Conservation (phyloP, 192 early-diverging fungal genomes). For the Mortierella hygrophila region DNA sequence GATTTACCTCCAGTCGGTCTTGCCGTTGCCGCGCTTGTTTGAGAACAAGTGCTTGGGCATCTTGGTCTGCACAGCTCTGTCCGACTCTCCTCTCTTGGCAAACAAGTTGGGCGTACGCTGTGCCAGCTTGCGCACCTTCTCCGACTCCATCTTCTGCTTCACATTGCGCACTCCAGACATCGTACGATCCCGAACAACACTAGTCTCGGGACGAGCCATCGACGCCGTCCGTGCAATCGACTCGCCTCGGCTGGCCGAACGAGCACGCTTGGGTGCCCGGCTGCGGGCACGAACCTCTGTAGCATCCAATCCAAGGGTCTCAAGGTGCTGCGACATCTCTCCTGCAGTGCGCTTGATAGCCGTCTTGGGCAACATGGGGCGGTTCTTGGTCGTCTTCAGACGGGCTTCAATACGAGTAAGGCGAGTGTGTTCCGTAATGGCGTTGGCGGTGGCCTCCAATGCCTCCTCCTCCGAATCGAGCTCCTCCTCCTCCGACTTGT, state of each 20-base stretch:
- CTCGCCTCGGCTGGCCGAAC: conserved; percentile 79
- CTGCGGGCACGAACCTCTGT: conserved; percentile 74
- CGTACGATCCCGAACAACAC: conserved; percentile 72
- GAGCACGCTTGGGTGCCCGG: conserved; percentile 78
- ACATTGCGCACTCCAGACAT: conserved; percentile 80
- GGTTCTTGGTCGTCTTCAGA: conserved; percentile 84
- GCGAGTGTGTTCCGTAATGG: conserved; percentile 89
- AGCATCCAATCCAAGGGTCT: conserved; percentile 79
- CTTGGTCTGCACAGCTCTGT: conserved; percentile 91
- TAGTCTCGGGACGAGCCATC: conserved; percentile 70
- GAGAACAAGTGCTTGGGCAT: conserved; percentile 99
- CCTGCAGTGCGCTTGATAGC: conserved; percentile 57
- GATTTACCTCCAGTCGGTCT: conserved; percentile 83
- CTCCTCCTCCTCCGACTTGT: conserved; percentile 83
- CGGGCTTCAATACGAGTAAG: conserved; percentile 83
- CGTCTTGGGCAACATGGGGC: conserved; percentile 77
- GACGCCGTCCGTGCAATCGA: conserved; percentile 72
- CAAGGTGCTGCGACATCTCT: conserved; percentile 82
- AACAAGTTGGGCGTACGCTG: conserved; percentile 82
- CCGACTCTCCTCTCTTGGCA: conserved; percentile 92
- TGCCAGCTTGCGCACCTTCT: conserved; percentile 81
- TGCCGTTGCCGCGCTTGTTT: conserved; percentile 88
- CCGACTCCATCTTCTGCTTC: conserved; percentile 72
- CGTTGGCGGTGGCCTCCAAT: conserved; percentile 80
- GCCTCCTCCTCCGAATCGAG: conserved; percentile 86